phyloP scores from a whole-genome alignment of 2,329 filamentous ascomycete species.

The Diplodia scrobiculata region DNA sequence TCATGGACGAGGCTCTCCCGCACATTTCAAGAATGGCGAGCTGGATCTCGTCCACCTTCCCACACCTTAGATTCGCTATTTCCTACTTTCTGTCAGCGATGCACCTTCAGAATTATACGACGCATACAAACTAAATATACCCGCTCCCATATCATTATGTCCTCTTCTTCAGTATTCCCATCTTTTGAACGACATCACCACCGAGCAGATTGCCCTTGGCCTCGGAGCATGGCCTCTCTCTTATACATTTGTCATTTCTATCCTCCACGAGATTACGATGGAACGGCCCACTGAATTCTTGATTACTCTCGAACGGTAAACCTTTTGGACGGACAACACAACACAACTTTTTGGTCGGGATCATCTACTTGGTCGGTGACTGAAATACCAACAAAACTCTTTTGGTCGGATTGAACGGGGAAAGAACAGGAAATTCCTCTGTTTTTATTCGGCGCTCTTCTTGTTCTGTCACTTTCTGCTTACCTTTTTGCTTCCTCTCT shows the following conservation, averaged over 20 bases:
- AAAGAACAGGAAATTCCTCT: slow-evolving; percentile 16
- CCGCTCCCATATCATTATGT: slow-evolving; percentile 9
- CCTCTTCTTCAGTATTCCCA: background rate
- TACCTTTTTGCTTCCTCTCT: background rate
- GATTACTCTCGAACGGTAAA: slow-evolving; percentile 5
- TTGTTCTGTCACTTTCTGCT: background rate
- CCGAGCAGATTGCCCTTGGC: slow-evolving; percentile 14
- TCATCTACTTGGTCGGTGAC: slow-evolving; percentile 14
- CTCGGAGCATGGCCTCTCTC: slow-evolving; percentile 14
- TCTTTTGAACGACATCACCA: background rate
- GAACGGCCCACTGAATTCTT: slow-evolving; percentile 16
- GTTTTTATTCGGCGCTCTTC: slow-evolving; percentile 8
- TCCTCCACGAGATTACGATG: slow-evolving; percentile 14
- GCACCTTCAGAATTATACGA: background rate
- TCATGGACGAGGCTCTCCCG: background rate
- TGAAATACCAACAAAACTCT: background rate
- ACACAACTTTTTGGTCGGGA: slow-evolving; percentile 7
- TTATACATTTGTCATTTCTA: background rate
- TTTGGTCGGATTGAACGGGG: slow-evolving; percentile 25
- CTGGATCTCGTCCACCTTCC: slow-evolving; percentile 19
- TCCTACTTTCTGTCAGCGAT: background rate
- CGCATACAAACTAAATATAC: slow-evolving; percentile 23
- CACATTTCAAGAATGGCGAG: slow-evolving; percentile 1
- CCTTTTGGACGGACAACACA: slow-evolving; percentile 9
- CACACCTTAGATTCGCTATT: slow-evolving; percentile 10